Evolutionary conservation across 306 rosid genomes (phyloP).

Genomic region (Arachis stenosperma): DNA sequence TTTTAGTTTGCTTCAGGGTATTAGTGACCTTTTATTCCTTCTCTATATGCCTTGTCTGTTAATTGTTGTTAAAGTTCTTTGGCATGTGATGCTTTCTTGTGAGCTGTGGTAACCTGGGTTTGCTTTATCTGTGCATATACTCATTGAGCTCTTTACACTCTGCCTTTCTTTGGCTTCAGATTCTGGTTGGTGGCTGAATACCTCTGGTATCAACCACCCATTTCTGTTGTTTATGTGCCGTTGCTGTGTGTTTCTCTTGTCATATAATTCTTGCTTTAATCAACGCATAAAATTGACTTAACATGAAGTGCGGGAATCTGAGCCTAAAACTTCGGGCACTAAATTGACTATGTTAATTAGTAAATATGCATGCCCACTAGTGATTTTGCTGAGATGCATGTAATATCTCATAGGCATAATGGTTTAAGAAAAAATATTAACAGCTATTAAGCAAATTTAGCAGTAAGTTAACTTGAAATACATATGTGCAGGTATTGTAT

Average conservation of each 20-base stretch:
- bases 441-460: slow-evolving; percentile 8
- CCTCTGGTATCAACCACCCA: slow-evolving; percentile 20
- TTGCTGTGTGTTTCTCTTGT: slow-evolving; percentile 24
- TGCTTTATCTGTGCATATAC: slow-evolving; percentile 37
- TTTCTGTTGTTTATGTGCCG: slow-evolving; percentile 29
- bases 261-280: slow-evolving; percentile 17
- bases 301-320: slow-evolving; percentile 4
- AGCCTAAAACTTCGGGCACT: slow-evolving; percentile 22
- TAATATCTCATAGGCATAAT: slow-evolving; percentile 9
- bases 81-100: slow-evolving; percentile 83
- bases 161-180: slow-evolving; percentile 34
- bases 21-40: slow-evolving; percentile 57
- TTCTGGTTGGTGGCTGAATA: slow-evolving; percentile 27
- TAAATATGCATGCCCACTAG: slow-evolving; percentile 19
- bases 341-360: slow-evolving; percentile 19
- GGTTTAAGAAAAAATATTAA: slow-evolving; percentile 27
- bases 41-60: slow-evolving; percentile 42
- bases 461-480: slow-evolving; percentile 11
- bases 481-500: slow-evolving; percentile 23
- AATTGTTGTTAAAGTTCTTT: slow-evolving; percentile 41
- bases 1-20: slow-evolving; percentile 60
- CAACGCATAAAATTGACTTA: slow-evolving; percentile 2
- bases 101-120: slow-evolving; percentile 50
- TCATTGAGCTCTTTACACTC: slow-evolving; percentile 39
- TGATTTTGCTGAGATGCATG: slow-evolving; percentile 27